Base-by-base conservation (phyloP, 2,329 filamentous ascomycete genomes). In the Clonostachys rhizophaga region DNA sequence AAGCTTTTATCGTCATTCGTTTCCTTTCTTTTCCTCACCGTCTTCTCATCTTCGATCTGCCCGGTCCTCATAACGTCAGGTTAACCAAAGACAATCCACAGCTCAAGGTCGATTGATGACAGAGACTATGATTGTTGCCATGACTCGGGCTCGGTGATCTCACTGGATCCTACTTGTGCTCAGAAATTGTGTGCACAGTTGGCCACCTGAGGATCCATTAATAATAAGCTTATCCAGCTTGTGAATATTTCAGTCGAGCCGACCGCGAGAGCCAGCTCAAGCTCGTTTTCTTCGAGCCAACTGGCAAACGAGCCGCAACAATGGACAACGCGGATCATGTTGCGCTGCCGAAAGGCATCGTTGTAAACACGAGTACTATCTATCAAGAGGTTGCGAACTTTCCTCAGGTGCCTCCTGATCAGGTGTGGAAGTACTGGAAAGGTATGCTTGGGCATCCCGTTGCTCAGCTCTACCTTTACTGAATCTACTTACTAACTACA, bases 321-420 rank as follows among this genome's bases (percentile, higher is more conserved):
- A 68, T 69, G 66, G 63, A 67, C 50, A 52, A 60, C 44, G 61
- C 57, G 37, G 56, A 67, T 55, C 62, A 67, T 36, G 68, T 73
- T 62, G 69, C 79, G 35, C 56, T 83, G 58, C 80, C 80, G 17
- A 75, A 76, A 58, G 80, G 79, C 58, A 73, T 83, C 50, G 70
- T 83, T 50, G 69, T 71, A 44, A 83, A 82, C 61, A 72, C 70
- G 9, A 63, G 64, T 34, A 65, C 69, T 44, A 68, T 82, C 34
- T 79, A 81, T 53, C 68, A 69, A 24, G 75, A 78, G 53, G 73
- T 83, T 43, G 78, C 79, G 34, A 70, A 67, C 53, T 75, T 75
- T 54, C 59, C 72, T 18, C 61, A 71, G 34, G 65, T 81, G 7
- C 74, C 79, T 14, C 60, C 68, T 34, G 75, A 79, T 49, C 74